These are phyloP conservation scores for Leishmania lainsoni DNA, from an alignment of 208 protist genomes.

Conservation along the genomic window DNA sequence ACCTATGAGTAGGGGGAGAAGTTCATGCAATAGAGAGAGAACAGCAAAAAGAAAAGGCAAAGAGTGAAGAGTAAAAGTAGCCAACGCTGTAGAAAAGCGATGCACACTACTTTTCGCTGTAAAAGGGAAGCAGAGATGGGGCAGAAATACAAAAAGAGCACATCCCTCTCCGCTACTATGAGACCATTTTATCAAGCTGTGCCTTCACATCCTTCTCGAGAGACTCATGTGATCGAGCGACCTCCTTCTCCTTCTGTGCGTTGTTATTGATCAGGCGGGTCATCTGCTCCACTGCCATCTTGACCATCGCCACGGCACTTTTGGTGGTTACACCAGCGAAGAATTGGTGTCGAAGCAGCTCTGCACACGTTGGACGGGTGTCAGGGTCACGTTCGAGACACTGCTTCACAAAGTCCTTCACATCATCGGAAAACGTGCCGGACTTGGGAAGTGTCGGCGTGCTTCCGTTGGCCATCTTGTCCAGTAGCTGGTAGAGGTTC, in stretches of 20 bases:
- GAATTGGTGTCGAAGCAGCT: slow-evolving; percentile 83
- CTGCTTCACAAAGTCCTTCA: slow-evolving; percentile 73
- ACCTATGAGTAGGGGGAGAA: not conserved
- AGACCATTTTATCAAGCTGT: slow-evolving; percentile 72
- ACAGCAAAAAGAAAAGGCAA: slow-evolving; percentile 8
- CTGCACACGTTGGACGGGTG: slow-evolving; percentile 59
- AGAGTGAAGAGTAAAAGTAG: not conserved
- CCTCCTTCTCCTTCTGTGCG: slow-evolving; percentile 59
- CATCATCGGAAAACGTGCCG: slow-evolving; percentile 64
- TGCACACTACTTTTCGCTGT: not conserved
- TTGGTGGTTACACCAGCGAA: slow-evolving; percentile 68
- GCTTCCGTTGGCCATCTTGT: slow-evolving; percentile 77
- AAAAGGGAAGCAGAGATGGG: slow-evolving; percentile 12
- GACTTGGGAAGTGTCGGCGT: slow-evolving; percentile 70
- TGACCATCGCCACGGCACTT: slow-evolving; percentile 78
- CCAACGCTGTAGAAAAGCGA: not conserved
- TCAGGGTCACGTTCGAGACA: slow-evolving; percentile 81
- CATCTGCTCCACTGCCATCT: slow-evolving; percentile 86
- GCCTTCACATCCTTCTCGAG: slow-evolving; percentile 72
- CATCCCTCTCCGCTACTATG: slow-evolving; percentile 7
- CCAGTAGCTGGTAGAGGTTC: slow-evolving; percentile 87
- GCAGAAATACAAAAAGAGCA: not conserved
- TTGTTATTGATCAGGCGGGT: slow-evolving; percentile 82
- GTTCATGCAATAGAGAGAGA: not conserved
- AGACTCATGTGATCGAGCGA: slow-evolving; percentile 52